These are phyloP conservation scores for Erucastrum elatum DNA, from an alignment of 345 rosid genomes.

Conservation along the genomic window DNA sequence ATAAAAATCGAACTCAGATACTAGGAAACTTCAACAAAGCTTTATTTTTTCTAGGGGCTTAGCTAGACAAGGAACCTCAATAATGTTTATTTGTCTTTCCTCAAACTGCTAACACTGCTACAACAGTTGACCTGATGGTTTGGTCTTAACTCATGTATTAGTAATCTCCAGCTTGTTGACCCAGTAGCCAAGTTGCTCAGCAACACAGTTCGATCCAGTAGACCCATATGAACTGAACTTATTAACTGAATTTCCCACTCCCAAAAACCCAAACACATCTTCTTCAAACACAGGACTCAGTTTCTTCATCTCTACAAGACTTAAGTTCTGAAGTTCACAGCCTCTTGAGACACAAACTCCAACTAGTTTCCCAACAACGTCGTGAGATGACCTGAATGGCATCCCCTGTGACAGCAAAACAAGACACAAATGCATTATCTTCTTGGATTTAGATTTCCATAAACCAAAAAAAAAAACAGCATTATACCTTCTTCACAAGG, in stretches of 20 bases:
- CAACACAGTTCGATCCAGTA: constrained; percentile 66
- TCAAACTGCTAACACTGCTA: neutral
- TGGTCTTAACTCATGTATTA: constrained; percentile 2
- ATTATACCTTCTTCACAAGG: constrained; percentile 76
- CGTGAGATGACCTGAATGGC: constrained; percentile 95
- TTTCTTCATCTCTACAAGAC: constrained; percentile 65
- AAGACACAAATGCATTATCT: too few species aligned
- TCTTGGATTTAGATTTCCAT: neutral
- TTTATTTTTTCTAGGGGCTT: too few species aligned
- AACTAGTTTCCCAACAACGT: constrained; percentile 83
- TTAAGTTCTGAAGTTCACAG: constrained; percentile 74
- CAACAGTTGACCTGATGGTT: constrained; percentile 3
- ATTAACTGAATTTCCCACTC: constrained; percentile 73
- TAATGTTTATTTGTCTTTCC: neutral
- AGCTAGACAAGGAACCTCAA: too few species aligned
- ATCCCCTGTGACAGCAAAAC: constrained; percentile 46
- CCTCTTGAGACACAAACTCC: constrained; percentile 72
- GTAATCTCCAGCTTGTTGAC: constrained; percentile 47
- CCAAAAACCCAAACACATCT: constrained; percentile 46
- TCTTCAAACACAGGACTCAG: constrained; percentile 49
- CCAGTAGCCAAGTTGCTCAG: constrained; percentile 70
- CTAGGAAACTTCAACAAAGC: too few species aligned
- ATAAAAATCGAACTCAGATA: too few species aligned
- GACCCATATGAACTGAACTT: constrained; percentile 83
- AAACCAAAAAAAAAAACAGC: neutral